Conservation (phyloP, 1,139 yeast species). For the Suhomyces terraborum region DNA sequence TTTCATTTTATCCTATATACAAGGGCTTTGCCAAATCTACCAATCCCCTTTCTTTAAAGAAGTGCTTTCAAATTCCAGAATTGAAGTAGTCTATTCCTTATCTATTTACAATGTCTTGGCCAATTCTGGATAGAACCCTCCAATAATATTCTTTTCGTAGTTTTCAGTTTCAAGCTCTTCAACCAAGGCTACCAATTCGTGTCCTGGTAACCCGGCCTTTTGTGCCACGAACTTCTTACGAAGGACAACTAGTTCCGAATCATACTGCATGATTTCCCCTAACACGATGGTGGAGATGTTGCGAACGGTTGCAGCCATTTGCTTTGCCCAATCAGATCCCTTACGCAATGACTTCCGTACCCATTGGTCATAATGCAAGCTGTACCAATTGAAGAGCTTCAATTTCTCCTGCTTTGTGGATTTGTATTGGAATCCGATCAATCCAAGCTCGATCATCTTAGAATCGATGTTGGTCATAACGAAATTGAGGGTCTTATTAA, state of each 20-base stretch:
- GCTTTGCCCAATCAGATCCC: slow-evolving; percentile 47
- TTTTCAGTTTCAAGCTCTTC: slow-evolving; percentile 24
- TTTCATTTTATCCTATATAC: too few relatives aligned
- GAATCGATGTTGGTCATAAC: slow-evolving; percentile 57
- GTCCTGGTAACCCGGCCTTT: slow-evolving; percentile 38
- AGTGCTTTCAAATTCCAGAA: too few relatives aligned
- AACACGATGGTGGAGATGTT: slow-evolving; percentile 44
- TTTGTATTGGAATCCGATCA: slow-evolving; percentile 50
- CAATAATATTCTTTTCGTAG: slow-evolving; percentile 21
- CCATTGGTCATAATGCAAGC: slow-evolving; percentile 53
- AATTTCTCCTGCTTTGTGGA: slow-evolving; percentile 19
- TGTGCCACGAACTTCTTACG: slow-evolving; percentile 32
- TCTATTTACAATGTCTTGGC: slow-evolving; percentile 1
- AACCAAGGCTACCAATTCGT: slow-evolving; percentile 31
- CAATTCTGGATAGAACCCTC: slow-evolving; percentile 12
- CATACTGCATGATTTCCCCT: slow-evolving; percentile 44
- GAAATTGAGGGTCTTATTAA: slow-evolving; percentile 55
- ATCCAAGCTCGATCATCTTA: slow-evolving; percentile 53
- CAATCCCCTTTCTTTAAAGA: too few relatives aligned
- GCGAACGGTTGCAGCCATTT: slow-evolving; percentile 41
- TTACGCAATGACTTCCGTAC: slow-evolving; percentile 42
- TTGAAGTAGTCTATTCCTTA: too few relatives aligned
- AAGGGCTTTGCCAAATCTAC: too few relatives aligned
- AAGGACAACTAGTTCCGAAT: slow-evolving; percentile 26
- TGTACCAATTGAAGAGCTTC: slow-evolving; percentile 58